Conservation (phyloP, 1,284 basidiomycete genomes). For the Coniophora puteana region DNA sequence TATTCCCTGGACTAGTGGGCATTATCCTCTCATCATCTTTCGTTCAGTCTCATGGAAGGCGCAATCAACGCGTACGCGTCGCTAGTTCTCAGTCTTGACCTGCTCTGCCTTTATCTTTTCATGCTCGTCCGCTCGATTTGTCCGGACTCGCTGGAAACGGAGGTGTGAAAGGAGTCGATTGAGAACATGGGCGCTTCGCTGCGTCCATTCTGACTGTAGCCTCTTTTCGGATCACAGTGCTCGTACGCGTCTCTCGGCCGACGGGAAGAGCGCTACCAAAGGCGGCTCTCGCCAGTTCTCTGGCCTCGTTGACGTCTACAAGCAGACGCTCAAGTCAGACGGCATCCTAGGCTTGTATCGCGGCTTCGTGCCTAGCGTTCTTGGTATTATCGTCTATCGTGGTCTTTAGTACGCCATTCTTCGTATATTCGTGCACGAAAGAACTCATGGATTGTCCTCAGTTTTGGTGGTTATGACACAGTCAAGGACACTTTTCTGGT, state of each 20-base stretch:
- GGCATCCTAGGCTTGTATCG: slow-evolving; percentile 54
- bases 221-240: slow-evolving; percentile 28
- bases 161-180: too few species aligned
- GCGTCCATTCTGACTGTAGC: background rate
- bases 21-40: background rate
- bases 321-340: slow-evolving; percentile 50
- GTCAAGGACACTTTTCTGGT: slow-evolving; percentile 52
- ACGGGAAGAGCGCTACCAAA: slow-evolving; percentile 42
- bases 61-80: too few species aligned
- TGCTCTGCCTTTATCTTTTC: too few species aligned
- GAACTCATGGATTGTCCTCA: slow-evolving; percentile 10
- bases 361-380: slow-evolving; percentile 59
- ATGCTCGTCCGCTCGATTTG: too few species aligned
- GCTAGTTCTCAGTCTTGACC: too few species aligned
- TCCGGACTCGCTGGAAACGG: too few species aligned
- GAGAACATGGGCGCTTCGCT: too few species aligned
- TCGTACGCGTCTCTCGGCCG: slow-evolving; percentile 52
- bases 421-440: background rate
- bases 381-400: slow-evolving; percentile 61
- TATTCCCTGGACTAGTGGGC: slow-evolving; percentile 58
- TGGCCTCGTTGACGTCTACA: slow-evolving; percentile 44
- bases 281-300: slow-evolving; percentile 41
- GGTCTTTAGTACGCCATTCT: slow-evolving; percentile 42
- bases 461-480: slow-evolving; percentile 50
- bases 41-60: background rate